These are phyloP conservation scores for Jatropha curcas DNA, from an alignment of 345 rosid genomes.

Conservation along the genomic window DNA sequence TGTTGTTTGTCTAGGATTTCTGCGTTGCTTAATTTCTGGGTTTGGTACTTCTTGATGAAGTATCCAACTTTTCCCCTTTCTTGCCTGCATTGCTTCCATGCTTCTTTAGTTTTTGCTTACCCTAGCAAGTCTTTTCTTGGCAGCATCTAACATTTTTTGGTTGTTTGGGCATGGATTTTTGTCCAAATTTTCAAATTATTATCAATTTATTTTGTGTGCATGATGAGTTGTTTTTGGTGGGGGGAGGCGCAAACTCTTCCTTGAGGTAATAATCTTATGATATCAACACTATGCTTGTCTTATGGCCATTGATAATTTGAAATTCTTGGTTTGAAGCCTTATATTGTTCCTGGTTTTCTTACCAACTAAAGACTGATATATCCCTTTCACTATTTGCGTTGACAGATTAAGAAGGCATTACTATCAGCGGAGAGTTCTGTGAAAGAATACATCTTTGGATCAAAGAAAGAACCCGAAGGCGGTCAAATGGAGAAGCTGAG, in stretches of 20 bases:
- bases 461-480: constrained; percentile 38
- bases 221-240: no score
- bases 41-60: neutral
- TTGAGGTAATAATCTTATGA: neutral
- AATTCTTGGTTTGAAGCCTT: no score
- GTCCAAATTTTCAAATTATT: neutral
- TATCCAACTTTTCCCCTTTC: neutral
- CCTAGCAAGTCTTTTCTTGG: neutral
- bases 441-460: constrained; percentile 60
- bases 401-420: constrained; percentile 71
- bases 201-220: neutral
- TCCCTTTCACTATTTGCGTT: neutral
- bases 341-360: constrained; percentile 1
- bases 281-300: neutral
- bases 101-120: neutral
- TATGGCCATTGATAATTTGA: neutral
- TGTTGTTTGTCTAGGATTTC: neutral
- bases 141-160: neutral
- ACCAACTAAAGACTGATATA: neutral
- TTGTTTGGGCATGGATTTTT: neutral
- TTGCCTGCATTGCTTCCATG: neutral
- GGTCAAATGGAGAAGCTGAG: constrained; percentile 23
- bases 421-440: constrained; percentile 53
- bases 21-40: neutral
- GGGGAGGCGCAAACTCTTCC: neutral